Base-by-base conservation (phyloP, 768 basidiomycete species). In the Lyophyllum decastes region DNA sequence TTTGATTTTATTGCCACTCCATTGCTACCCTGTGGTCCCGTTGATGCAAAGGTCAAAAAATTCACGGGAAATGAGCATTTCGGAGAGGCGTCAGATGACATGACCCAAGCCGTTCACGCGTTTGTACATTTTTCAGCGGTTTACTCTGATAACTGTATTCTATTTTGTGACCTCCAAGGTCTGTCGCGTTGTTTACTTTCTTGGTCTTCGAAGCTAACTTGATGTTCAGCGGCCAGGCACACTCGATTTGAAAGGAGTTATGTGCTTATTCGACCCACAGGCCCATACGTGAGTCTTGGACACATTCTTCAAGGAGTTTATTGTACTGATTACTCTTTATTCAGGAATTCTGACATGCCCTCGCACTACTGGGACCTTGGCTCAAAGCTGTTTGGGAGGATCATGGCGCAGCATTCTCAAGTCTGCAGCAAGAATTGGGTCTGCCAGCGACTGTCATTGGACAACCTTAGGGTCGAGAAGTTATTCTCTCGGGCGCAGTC, bases 81-180 rank as follows among this genome's bases (percentile, higher is more conserved):
- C 30, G 64, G 67, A 4, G 33, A 58, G 11, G 63, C 66, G 0
- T 41, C 30, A 33, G 61, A 70, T 41, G 35, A 65, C 59, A 54
- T 71, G 10, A 68, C 64, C 5, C 49, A 59, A 35, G 66, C 65
- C 6, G 52, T 70, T 21, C 69, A 71, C 56, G 69, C 67, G 2
- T 69, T 69, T 53, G 49, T 63, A n/a, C 69, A 69, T 57, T 72
- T 68, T 53, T 54, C 62, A 5, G 52, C 60, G 14, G n/a, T 67
- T 2, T 69, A 67, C 58, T 65, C 68, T 5, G 46, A 60, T 10
- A 35, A 62, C 10, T 35, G 58, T 22, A 26, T 70, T 6, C 19
- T 69, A 6, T 58, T 68, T 38, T 70, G 70, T 60, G 65, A 72
- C 49, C 58, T 72, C 0, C 70, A 72, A 64, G 70, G 68, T 64